Evolutionary conservation across 163 green algal genomes (phyloP), one percentile per base, ranked within the genome.

Genomic region (Volvox carteri): DNA sequence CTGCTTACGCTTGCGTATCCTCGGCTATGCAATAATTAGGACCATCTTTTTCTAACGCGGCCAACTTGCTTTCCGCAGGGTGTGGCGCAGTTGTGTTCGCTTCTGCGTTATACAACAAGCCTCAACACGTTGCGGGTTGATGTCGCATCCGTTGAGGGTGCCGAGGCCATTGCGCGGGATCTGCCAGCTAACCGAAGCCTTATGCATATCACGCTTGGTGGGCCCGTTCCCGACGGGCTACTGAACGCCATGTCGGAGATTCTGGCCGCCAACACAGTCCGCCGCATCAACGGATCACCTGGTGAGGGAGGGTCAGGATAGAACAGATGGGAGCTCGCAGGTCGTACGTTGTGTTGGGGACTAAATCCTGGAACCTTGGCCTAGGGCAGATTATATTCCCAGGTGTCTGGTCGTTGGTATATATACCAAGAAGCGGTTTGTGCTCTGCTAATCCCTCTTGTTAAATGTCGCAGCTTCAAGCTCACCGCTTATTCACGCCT

Each of bases 191-290:
- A 94, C 88, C 77, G 54, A 50, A 90, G 37, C 39, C 88, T 95
- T 2, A 91, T 92, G 74, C 90, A 94, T 88, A 86, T 95, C 21
- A 94, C 91, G 68, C 90, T 95, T 44, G 93, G 93, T 21, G 93
- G 92, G 2, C 91, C 91, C 14, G 92, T 94, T 16, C 93, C 93
- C 7, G 93, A 95, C 79, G 58, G 86, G 39, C 86, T 95, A 79
- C 86, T 94, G 52, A 89, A 86, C 19, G 50, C 86, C 30, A 89
- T 93, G 90, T 87, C 39, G 5, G 85, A 93, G 73, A 93, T 80
- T 12, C 91, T 93, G 6, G 90, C 85, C 2, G 46, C 68, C 25
- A 92, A 92, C 78, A 92, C 89, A 41, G 86, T 92, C 70, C 68
- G 89, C 11, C 52, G 78, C 30, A 52, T 87, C 2, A 73, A 70